These are phyloP conservation scores for Apiospora malaysiana DNA, from an alignment of 2,329 filamentous ascomycete genomes.

Conservation along the genomic window DNA sequence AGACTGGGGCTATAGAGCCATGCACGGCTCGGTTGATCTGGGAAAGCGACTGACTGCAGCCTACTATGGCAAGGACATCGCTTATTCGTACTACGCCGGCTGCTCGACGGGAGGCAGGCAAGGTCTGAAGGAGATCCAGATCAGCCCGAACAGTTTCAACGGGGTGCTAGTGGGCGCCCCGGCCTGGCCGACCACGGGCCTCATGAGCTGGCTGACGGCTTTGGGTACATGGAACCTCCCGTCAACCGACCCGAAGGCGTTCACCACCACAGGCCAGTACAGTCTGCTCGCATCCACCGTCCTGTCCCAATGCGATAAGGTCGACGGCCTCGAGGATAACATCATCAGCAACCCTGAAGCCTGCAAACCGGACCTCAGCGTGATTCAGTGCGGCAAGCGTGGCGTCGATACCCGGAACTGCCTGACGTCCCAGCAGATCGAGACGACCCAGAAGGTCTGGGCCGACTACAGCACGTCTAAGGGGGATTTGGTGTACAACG, in stretches of 20 bases:
- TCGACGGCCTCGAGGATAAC: conserved; percentile 55
- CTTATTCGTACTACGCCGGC: conserved; percentile 60
- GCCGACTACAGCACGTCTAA: conserved; percentile 32
- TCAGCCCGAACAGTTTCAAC: conserved; percentile 61
- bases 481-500: conserved; percentile 47
- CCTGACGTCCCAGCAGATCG: conserved; percentile 49
- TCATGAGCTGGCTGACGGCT: conserved; percentile 50
- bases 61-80: conserved; percentile 51
- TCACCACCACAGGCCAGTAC: conserved; percentile 55
- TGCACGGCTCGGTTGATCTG: conserved; percentile 54
- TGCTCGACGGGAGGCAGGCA: conserved; percentile 66
- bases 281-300: conserved; percentile 45
- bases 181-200: conserved; percentile 57
- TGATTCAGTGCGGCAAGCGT: conserved; percentile 43
- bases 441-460: conserved; percentile 41
- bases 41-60: conserved; percentile 53
- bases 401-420: conserved; percentile 41
- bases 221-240: conserved; percentile 55
- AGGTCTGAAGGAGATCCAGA: conserved; percentile 58
- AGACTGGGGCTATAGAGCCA: conserved; percentile 47
- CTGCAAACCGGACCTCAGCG: conserved; percentile 51
- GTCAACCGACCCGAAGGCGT: conserved; percentile 45
- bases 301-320: conserved; percentile 54
- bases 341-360: conserved; percentile 53
- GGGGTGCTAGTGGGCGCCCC: conserved; percentile 57